phyloP scores from a whole-genome alignment of 2,329 filamentous ascomycete species.

The Fusarium xylarioides region DNA sequence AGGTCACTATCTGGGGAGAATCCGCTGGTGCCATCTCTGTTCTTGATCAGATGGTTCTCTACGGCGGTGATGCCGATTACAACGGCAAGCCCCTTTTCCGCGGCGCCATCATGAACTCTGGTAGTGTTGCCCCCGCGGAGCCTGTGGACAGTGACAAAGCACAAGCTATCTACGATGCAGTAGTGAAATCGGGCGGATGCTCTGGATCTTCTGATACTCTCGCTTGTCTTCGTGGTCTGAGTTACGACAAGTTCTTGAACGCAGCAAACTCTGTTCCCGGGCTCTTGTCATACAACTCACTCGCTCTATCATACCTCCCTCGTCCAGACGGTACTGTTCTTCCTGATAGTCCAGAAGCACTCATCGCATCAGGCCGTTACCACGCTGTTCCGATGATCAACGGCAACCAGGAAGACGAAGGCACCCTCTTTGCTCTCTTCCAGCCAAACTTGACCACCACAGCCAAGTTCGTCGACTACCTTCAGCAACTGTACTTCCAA shows the following conservation, averaged over 20 bases:
- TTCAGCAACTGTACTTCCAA: constrained; percentile 68
- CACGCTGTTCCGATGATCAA: constrained; percentile 63
- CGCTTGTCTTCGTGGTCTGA: constrained; percentile 69
- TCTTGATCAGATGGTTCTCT: constrained; percentile 78
- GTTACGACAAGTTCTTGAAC: constrained; percentile 68
- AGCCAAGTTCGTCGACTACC: constrained; percentile 67
- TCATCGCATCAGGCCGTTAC: constrained; percentile 60
- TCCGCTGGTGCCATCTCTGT: constrained; percentile 77
- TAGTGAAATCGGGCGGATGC: constrained; percentile 71
- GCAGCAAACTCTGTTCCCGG: constrained; percentile 77
- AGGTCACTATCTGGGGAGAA: constrained; percentile 83
- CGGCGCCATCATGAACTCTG: constrained; percentile 81
- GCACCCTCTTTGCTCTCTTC: constrained; percentile 77
- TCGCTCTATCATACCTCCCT: constrained; percentile 78
- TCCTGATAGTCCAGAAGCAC: constrained; percentile 68
- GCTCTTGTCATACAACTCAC: constrained; percentile 71
- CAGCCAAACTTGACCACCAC: constrained; percentile 73
- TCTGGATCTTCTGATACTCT: constrained; percentile 64
- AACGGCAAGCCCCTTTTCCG: constrained; percentile 80
- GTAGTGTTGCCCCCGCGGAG: constrained; percentile 68
- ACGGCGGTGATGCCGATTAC: constrained; percentile 76
- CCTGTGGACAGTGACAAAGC: constrained; percentile 72
- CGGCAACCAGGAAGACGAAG: constrained; percentile 83
- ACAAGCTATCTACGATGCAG: constrained; percentile 70
- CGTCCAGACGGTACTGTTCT: constrained; percentile 74